phyloP scores from a whole-genome alignment of 2,329 filamentous ascomycete species.

The Sarocladiaceae sp. region DNA sequence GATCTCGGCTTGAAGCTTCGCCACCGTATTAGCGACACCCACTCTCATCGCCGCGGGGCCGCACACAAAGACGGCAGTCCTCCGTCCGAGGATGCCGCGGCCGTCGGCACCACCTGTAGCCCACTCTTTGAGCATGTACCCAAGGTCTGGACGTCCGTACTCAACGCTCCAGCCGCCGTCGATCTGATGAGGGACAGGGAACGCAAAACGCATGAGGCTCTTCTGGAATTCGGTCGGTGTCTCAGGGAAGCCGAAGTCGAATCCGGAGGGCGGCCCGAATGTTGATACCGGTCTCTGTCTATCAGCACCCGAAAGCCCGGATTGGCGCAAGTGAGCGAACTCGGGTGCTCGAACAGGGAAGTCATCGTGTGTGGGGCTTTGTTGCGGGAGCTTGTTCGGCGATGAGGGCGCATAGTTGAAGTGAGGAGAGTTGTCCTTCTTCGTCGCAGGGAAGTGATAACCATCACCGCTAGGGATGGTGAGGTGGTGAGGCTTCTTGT shows the following conservation, averaged over 20 bases:
- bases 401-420: conserved; percentile 52
- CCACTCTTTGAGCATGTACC: conserved; percentile 79
- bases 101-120: conserved; percentile 63
- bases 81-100: conserved; percentile 64
- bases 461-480: conserved; percentile 17
- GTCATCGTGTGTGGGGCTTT: conserved; percentile 16
- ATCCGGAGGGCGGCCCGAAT: conserved; percentile 55
- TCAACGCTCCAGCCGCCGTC: conserved; percentile 85
- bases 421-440: conserved; percentile 44
- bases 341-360: conserved; percentile 41
- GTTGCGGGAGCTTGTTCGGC: conserved; percentile 26
- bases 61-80: conserved; percentile 89
- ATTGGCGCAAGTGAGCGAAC: conserved; percentile 50
- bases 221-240: conserved; percentile 86
- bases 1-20: conserved; percentile 73
- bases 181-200: conserved; percentile 61
- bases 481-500: conserved; percentile 25
- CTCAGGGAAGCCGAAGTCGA: conserved; percentile 74
- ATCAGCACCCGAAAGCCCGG: conserved; percentile 27
- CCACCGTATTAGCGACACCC: conserved; percentile 81
- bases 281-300: conserved; percentile 45
- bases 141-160: conserved; percentile 83
- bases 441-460: conserved; percentile 54
- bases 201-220: conserved; percentile 84
- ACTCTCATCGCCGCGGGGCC: conserved; percentile 82